Evolutionary conservation across 768 basidiomycete genomes (phyloP).

Genomic region (Phaffia tasmanica): DNA sequence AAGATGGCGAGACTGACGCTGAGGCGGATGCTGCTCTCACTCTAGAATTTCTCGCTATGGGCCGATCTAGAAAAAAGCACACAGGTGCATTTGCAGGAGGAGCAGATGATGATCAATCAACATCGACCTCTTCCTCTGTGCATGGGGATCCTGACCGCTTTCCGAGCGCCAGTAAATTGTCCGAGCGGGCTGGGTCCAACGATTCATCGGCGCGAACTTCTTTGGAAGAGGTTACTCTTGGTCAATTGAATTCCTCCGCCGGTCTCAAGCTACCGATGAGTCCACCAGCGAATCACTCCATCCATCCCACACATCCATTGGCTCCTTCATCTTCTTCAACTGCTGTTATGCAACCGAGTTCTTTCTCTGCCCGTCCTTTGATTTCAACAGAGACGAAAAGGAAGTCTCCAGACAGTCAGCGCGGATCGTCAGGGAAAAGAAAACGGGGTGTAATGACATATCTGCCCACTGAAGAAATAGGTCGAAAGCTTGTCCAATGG

Average conservation of each 20-base stretch:
- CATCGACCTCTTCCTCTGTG: too few species aligned
- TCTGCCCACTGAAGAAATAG: conserved; percentile 19
- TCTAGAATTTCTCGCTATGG: conserved; percentile 23
- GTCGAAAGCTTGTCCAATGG: conserved; percentile 15
- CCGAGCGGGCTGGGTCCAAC: not conserved
- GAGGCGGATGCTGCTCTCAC: conserved; percentile 24
- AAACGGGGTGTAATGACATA: not conserved
- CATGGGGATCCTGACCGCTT: not conserved
- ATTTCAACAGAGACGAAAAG: not conserved
- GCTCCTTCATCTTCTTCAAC: not conserved
- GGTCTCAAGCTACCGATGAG: not conserved
- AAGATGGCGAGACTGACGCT: conserved; percentile 8
- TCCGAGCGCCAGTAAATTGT: not conserved
- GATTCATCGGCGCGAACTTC: not conserved
- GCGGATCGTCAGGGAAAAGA: not conserved
- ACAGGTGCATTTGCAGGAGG: conserved; percentile 22
- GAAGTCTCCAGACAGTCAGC: not conserved
- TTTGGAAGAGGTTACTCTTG: not conserved
- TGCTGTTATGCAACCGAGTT: too few species aligned
- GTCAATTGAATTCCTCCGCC: too few species aligned
- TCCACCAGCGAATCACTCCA: not conserved
- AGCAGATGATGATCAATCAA: not conserved
- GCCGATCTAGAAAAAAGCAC: conserved; percentile 18
- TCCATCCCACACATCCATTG: not conserved
- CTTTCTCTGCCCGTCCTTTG: not conserved